phyloP scores from a whole-genome alignment of 345 rosid genomes.

The Heritiera fomes region DNA sequence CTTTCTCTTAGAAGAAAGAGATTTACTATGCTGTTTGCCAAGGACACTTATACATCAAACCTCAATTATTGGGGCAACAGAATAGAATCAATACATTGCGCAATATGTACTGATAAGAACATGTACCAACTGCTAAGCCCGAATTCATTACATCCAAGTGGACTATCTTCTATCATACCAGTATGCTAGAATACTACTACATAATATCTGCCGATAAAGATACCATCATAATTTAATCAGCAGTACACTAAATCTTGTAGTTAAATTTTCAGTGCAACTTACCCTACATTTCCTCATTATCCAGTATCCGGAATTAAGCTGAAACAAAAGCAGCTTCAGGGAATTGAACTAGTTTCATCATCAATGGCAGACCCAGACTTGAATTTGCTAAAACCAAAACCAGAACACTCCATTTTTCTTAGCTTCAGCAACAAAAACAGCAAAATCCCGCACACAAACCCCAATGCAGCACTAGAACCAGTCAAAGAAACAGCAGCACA shows the following conservation, averaged over 20 bases:
- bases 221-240: not conserved
- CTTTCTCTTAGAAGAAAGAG: not conserved
- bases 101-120: not conserved
- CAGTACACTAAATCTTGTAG: not conserved
- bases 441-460: slow-evolving; percentile 73
- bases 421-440: slow-evolving; percentile 70
- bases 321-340: not conserved
- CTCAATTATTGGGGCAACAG: not conserved
- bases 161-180: slow-evolving; percentile 1
- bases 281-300: not conserved
- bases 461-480: slow-evolving; percentile 88
- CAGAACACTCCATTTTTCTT: slow-evolving; percentile 46
- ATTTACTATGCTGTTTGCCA: not conserved
- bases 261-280: not conserved
- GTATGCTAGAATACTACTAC: not conserved
- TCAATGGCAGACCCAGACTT: slow-evolving; percentile 5
- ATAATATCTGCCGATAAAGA: not conserved
- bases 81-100: not conserved
- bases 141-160: not conserved
- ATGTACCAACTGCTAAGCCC: not conserved
- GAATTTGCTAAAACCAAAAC: slow-evolving; percentile 1
- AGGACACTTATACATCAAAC: not conserved
- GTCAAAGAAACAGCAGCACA: slow-evolving; percentile 89
- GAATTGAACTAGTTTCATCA: slow-evolving; percentile 18
- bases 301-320: not conserved